Conservation (phyloP, 257 asterid species). For the Solanum boliviense region DNA sequence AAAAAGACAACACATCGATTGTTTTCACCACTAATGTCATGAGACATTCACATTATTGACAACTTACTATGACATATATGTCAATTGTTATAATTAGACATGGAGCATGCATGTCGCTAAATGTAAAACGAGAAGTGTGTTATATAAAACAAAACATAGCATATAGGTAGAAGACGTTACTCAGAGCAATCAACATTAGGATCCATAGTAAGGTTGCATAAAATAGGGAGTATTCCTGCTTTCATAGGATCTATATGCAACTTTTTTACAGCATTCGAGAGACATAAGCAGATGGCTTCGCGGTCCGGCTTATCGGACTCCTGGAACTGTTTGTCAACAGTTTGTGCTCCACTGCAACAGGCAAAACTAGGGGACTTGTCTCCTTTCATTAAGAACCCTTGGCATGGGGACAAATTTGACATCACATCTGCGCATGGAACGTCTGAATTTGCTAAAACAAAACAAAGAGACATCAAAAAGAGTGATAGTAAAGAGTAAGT, state of each 20-base stretch:
- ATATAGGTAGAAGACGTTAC: background rate
- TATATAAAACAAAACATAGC: background rate
- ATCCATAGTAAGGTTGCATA: background rate
- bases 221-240: background rate
- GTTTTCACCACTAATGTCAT: no score
- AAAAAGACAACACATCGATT: no score
- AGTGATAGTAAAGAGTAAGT: no score
- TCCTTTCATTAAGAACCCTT: slow-evolving; percentile 17
- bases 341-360: slow-evolving; percentile 15
- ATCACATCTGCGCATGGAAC: slow-evolving; percentile 20
- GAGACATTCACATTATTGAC: no score
- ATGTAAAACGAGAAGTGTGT: background rate
- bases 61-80: no score
- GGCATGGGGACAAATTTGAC: slow-evolving; percentile 20
- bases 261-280: slow-evolving; percentile 8
- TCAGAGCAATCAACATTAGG: background rate
- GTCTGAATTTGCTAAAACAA: background rate
- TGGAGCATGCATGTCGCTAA: background rate
- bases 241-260: background rate
- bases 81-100: no score
- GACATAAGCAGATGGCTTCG: slow-evolving; percentile 17
- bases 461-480: no score
- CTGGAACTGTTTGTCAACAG: slow-evolving; percentile 1
- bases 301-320: slow-evolving; percentile 7
- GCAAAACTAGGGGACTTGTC: slow-evolving; percentile 7